Conservation (phyloP, 2,329 filamentous ascomycete species). For the Calonectria pseudoreteaudii region DNA sequence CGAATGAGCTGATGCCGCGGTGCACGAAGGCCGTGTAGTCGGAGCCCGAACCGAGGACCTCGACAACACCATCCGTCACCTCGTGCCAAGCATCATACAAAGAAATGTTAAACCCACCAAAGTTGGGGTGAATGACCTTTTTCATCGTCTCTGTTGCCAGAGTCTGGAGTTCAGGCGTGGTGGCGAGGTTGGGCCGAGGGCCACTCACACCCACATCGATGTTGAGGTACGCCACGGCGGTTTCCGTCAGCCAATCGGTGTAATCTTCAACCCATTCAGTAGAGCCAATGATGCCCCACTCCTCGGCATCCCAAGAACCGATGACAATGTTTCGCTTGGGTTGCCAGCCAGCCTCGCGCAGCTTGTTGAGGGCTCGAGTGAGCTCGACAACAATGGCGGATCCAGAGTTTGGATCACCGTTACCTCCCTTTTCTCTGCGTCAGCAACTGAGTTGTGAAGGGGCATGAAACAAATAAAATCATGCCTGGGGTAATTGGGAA, state of each 20-base stretch:
- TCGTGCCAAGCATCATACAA: constrained; percentile 57
- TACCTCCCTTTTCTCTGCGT: constrained; percentile 66
- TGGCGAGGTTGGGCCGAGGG: constrained; percentile 65
- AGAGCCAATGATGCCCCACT: constrained; percentile 83
- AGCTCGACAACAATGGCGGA: constrained; percentile 83
- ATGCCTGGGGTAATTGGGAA: neutral
- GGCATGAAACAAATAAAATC: neutral
- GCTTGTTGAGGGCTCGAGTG: constrained; percentile 76
- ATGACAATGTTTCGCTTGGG: constrained; percentile 80
- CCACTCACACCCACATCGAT: constrained; percentile 78
- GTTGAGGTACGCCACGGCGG: constrained; percentile 83
- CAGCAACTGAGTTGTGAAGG: neutral
- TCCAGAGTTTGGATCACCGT: constrained; percentile 86
- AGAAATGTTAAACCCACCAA: constrained; percentile 60
- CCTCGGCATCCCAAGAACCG: constrained; percentile 78
- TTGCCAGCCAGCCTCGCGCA: constrained; percentile 81
- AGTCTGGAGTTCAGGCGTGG: constrained; percentile 76
- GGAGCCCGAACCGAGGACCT: constrained; percentile 72
- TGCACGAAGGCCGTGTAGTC: constrained; percentile 78
- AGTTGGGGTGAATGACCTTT: constrained; percentile 69
- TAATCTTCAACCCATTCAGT: constrained; percentile 92
- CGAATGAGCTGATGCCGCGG: constrained; percentile 59
- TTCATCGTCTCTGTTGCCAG: constrained; percentile 72
- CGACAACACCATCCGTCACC: constrained; percentile 51
- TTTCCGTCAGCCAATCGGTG: constrained; percentile 77